Conservation (phyloP, 805 yeast genomes). For the Wickerhamomyces rabaulensis region DNA sequence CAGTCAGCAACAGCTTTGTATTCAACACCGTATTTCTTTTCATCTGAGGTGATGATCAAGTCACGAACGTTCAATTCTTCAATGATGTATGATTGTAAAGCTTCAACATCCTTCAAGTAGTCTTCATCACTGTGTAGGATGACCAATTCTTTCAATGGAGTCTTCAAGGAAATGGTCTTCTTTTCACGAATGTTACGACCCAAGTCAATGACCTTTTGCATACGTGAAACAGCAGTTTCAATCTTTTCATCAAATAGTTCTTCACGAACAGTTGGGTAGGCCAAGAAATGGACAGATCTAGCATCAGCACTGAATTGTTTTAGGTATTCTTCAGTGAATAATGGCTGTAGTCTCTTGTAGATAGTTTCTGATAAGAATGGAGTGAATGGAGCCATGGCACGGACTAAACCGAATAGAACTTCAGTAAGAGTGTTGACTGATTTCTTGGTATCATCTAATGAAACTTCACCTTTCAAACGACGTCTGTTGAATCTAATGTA, state of each 20-base stretch:
- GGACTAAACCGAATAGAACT: conserved; percentile 78
- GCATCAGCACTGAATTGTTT: conserved; percentile 46
- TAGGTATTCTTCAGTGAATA: conserved; percentile 56
- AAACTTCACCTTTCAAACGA: conserved; percentile 94
- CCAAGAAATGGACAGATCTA: conserved; percentile 89
- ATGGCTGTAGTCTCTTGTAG: conserved; percentile 66
- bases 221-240: conserved; percentile 85
- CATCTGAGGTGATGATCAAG: conserved; percentile 82
- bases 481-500: conserved; percentile 97
- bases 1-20: conserved; percentile 97
- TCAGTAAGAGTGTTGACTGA: conserved; percentile 91
- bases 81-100: conserved; percentile 69
- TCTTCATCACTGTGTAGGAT: conserved; percentile 74
- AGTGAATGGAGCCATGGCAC: conserved; percentile 99
- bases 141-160: conserved; percentile 85
- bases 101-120: conserved; percentile 73
- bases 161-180: conserved; percentile 88
- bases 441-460: conserved; percentile 73
- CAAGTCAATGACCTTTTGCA: conserved; percentile 95
- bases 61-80: conserved; percentile 95
- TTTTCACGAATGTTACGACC: conserved; percentile 97
- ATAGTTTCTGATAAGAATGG: conserved; percentile 92
- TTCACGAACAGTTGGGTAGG: conserved; percentile 80
- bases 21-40: conserved; percentile 84
- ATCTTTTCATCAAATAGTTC: conserved; percentile 78